A percentile compares a stretch with the other conserved stretches of the same genome.
Conservation (phyloP, 768 basidiomycete genomes). For the Amanita phalloides region DNA sequence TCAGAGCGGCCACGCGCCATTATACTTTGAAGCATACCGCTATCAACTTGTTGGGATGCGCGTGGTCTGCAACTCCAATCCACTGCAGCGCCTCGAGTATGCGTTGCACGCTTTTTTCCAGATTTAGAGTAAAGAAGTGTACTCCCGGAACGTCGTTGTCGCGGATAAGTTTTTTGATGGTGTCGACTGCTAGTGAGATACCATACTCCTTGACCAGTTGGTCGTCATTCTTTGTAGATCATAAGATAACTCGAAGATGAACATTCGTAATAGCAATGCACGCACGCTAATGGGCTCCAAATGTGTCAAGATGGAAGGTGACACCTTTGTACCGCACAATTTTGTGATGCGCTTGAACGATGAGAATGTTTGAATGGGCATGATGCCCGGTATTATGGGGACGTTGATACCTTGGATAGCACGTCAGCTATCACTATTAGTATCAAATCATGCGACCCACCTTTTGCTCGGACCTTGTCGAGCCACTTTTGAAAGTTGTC, state of each 20-base stretch:
- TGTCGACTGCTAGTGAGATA: constrained; percentile 73
- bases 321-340: constrained; percentile 75
- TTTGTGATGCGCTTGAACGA: constrained; percentile 90
- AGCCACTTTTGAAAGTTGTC: constrained; percentile 79
- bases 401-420: constrained; percentile 63
- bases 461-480: constrained; percentile 55
- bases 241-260: not conserved
- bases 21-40: constrained; percentile 26
- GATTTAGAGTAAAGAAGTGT: constrained; percentile 94
- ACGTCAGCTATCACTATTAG: not conserved
- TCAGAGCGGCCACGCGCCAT: not conserved
- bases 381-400: constrained; percentile 90
- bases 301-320: constrained; percentile 48
- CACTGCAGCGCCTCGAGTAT: constrained; percentile 76
- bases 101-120: constrained; percentile 88
- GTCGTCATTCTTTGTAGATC: constrained; percentile 66
- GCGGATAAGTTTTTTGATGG: constrained; percentile 51
- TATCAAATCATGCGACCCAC: constrained; percentile 23
- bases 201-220: constrained; percentile 92
- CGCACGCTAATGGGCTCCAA: constrained; percentile 71
- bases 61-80: constrained; percentile 34
- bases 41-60: constrained; percentile 53
- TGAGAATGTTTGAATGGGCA: constrained; percentile 96
- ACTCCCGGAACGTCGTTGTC: constrained; percentile 60
- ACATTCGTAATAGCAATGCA: constrained; percentile 4